phyloP scores from a whole-genome alignment of 768 basidiomycete genomes.

The Lentinula raphanica region DNA sequence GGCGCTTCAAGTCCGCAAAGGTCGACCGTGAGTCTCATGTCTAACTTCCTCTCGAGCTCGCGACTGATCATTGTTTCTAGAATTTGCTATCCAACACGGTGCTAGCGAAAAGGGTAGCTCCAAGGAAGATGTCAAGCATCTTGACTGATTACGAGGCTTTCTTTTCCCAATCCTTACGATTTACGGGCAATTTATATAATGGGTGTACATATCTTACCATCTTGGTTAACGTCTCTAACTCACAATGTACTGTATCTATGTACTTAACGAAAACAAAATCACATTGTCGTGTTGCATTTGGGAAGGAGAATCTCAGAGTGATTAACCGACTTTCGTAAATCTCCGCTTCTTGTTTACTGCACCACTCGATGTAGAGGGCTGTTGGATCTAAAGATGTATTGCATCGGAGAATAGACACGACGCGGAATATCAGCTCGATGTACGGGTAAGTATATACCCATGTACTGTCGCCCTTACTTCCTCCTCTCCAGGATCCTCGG shows the following conservation, averaged over 20 bases:
- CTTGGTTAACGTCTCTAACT: not conserved
- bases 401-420: too few relatives aligned
- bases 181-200: not conserved
- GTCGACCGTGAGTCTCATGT: slow-evolving; percentile 16
- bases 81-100: not conserved
- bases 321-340: too few relatives aligned
- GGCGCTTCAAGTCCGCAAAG: slow-evolving; percentile 15
- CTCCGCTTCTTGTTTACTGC: too few relatives aligned
- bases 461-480: slow-evolving; percentile 77
- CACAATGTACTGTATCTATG: not conserved
- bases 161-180: too few relatives aligned
- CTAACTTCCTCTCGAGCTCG: not conserved
- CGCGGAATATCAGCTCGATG: too few relatives aligned
- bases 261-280: not conserved
- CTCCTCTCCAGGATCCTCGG: slow-evolving; percentile 77
- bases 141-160: not conserved
- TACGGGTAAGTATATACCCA: slow-evolving; percentile 76
- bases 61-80: not conserved
- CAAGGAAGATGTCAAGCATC: not conserved
- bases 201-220: not conserved
- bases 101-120: not conserved
- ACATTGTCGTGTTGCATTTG: too few relatives aligned
- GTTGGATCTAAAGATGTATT: too few relatives aligned
- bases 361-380: too few relatives aligned
- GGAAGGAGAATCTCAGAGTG: too few relatives aligned